Base-by-base conservation (phyloP, 352 stramenopile species). In the Pythium grandisporangium region DNA sequence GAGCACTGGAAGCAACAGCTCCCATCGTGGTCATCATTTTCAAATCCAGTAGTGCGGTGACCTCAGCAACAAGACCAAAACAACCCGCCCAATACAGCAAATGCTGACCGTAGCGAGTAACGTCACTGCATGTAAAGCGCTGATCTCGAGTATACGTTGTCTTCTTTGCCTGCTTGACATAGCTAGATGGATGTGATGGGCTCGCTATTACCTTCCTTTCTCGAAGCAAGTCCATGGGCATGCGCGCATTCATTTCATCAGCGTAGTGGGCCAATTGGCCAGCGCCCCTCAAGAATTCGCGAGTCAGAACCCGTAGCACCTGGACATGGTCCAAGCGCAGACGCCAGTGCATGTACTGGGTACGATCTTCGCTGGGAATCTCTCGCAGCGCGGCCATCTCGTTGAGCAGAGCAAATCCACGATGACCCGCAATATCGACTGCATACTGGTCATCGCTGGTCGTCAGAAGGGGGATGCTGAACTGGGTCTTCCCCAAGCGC, bases 41-140 rank as follows among this genome's bases (percentile, higher is more conserved):
- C 43, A 79, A 44, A 16, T 53, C 37, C 8, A 90, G 57, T 22
- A 87, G 54, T 13, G 51, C 59, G 8, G 51, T 54, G 17, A 83
- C 69, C 17, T 83, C 60, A 1, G 66, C 49, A 3, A 70, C 61
- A n/a, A 86, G 45, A 0, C 75, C 75, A 26, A 90, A 84, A 25
- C 76, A 83, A 20, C 64, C 70, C 17, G 59, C 66, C 71, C 76
- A 90, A 45, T 85, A 90, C 8, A 90, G 48, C 41, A 90, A 39
- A 30, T 90, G 76, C 48, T 90, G 76, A 2, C 73, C 76, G 25
- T 90, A 90, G 0, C 76, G 70, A 24, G 84, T 57, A 11, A 58
- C 69, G 30, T 83, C 68, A 0, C 51, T 45, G 19, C 46, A 44
- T 6, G 53, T 58, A 34, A 75, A 73, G 19, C 32, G 25, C 1